A percentile compares a stretch with the other conserved stretches of the same genome.
Evolutionary conservation across 2,329 filamentous ascomycete species (phyloP).

Genomic region (Penicillium griseofulvum): DNA sequence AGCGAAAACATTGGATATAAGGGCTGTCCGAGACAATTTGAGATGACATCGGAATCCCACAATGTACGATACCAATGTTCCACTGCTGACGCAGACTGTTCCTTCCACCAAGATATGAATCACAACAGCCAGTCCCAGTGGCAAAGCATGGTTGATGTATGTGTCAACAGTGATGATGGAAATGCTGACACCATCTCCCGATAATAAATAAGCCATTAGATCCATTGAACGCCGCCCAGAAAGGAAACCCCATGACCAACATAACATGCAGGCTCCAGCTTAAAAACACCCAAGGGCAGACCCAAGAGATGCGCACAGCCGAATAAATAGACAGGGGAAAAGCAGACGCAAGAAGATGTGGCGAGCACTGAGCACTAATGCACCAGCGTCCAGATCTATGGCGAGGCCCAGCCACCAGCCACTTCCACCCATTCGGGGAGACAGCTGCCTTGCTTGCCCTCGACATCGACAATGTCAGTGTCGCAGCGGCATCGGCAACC

Average conservation of each 20-base stretch:
- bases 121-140: conserved; percentile 28
- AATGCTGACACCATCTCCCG: conserved; percentile 36
- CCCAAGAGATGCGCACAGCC: conserved; percentile 35
- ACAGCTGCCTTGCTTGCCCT: conserved; percentile 95
- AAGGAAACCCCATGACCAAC: conserved; percentile 32
- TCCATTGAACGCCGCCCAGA: conserved; percentile 40
- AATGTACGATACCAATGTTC: not conserved
- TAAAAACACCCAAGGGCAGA: conserved; percentile 31
- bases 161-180: conserved; percentile 35
- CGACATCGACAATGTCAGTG: conserved; percentile 94
- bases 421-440: conserved; percentile 96
- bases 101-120: conserved; percentile 12
- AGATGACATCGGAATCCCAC: not conserved
- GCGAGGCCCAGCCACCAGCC: conserved; percentile 82
- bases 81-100: conserved; percentile 7
- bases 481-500: conserved; percentile 96
- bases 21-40: not conserved
- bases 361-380: conserved; percentile 17
- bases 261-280: conserved; percentile 34
- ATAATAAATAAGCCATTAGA: conserved; percentile 33
- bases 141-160: conserved; percentile 39
- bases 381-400: conserved; percentile 36
- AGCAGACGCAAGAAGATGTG: conserved; percentile 32
- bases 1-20: not conserved
- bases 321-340: conserved; percentile 33